phyloP scores from a whole-genome alignment of 352 stramenopile genomes.

The Blastocystis sp. region DNA sequence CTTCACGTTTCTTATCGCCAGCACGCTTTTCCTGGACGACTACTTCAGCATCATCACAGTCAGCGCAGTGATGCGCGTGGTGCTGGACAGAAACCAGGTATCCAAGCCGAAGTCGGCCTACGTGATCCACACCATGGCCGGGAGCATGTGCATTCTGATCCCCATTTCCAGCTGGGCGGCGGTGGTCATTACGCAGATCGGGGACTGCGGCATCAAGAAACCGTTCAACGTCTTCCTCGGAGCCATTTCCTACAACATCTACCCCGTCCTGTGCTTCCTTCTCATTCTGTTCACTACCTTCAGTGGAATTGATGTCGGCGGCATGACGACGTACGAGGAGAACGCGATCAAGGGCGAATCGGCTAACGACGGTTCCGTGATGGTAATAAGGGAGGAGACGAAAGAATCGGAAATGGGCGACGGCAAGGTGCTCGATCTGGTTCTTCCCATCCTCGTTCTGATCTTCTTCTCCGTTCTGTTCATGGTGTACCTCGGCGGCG shows the following conservation, averaged over 20 bases:
- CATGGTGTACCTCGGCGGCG: slow-evolving; percentile 41
- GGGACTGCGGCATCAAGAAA: slow-evolving; percentile 31
- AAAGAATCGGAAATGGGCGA: background rate
- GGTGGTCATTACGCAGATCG: slow-evolving; percentile 39
- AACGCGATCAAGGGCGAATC: slow-evolving; percentile 7
- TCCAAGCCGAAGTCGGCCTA: slow-evolving; percentile 33
- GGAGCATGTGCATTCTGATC: slow-evolving; percentile 30
- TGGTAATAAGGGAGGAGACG: background rate
- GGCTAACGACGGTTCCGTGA: background rate
- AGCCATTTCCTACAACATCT: slow-evolving; percentile 28
- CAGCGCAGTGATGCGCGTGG: background rate
- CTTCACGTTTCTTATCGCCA: background rate
- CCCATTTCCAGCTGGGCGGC: slow-evolving; percentile 43
- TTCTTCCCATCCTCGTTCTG: slow-evolving; percentile 33
- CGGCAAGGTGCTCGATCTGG: background rate
- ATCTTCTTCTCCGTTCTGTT: slow-evolving; percentile 27
- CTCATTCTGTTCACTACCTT: slow-evolving; percentile 25
- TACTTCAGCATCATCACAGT: slow-evolving; percentile 53
- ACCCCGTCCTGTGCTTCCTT: slow-evolving; percentile 13
- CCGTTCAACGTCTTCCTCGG: slow-evolving; percentile 26
- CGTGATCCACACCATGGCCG: slow-evolving; percentile 35
- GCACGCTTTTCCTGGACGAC: slow-evolving; percentile 38
- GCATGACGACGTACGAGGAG: slow-evolving; percentile 16
- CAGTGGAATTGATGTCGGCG: slow-evolving; percentile 1
- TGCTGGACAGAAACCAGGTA: slow-evolving; percentile 17